Percentiles rank a stretch among this genome's conserved stretches.
Evolutionary conservation across 2,329 filamentous ascomycete genomes (phyloP).

Genomic region (Pestalotiopsis sp.): DNA sequence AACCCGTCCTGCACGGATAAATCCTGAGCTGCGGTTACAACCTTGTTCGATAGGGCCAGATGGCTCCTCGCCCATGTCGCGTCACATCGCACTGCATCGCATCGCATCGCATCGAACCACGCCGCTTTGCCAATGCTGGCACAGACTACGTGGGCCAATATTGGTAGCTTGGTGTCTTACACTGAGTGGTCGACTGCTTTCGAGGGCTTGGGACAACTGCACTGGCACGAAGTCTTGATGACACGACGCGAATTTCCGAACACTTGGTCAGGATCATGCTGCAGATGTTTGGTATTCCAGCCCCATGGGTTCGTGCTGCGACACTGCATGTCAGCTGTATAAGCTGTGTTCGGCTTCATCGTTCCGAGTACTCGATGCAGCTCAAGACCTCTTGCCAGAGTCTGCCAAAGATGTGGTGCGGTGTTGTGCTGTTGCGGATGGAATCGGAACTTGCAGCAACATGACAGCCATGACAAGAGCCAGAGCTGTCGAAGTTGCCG

Average conservation of each 20-base stretch:
- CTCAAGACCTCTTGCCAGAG: not conserved
- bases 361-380: not conserved
- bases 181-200: not conserved
- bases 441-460: not conserved
- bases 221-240: not conserved
- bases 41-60: not conserved
- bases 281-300: slow-evolving; percentile 20
- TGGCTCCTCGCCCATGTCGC: not conserved
- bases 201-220: not conserved
- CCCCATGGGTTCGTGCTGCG: slow-evolving; percentile 13
- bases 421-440: not conserved
- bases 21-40: not conserved
- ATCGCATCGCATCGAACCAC: not conserved
- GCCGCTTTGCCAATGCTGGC: not conserved
- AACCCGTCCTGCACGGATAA: not conserved
- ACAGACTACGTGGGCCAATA: not conserved
- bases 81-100: not conserved
- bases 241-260: not conserved
- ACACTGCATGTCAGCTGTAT: not conserved
- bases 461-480: not conserved
- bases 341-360: not conserved
- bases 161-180: not conserved
- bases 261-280: slow-evolving; percentile 19
- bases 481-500: not conserved
- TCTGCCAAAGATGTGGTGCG: not conserved